Percentiles rank a stretch among this genome's conserved stretches.
phyloP scores from a whole-genome alignment of 2,329 filamentous ascomycete species.

The Taxawa tesnikishii region DNA sequence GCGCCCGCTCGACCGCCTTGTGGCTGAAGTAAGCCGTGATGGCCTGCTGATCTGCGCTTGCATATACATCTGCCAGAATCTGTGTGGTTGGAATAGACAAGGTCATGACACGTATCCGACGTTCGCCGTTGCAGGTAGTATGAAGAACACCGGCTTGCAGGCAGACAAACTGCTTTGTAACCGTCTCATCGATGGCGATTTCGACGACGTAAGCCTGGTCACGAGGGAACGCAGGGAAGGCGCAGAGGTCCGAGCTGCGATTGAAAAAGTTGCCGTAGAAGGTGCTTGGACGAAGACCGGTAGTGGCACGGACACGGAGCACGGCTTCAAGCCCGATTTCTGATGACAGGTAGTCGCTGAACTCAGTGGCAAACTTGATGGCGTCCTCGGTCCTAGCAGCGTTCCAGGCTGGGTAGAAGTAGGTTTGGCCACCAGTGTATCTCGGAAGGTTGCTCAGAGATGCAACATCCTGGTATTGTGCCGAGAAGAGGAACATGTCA shows the following conservation, averaged over 20 bases:
- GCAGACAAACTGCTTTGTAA: slow-evolving; percentile 84
- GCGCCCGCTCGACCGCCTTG: slow-evolving; percentile 85
- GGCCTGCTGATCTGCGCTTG: slow-evolving; percentile 86
- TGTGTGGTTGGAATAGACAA: slow-evolving; percentile 86
- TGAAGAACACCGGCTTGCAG: slow-evolving; percentile 91
- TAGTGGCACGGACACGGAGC: slow-evolving; percentile 86
- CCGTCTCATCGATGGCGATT: slow-evolving; percentile 90
- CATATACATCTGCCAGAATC: slow-evolving; percentile 80
- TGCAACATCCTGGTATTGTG: slow-evolving; percentile 93
- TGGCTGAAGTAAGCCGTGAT: slow-evolving; percentile 92
- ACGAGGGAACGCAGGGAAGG: slow-evolving; percentile 93
- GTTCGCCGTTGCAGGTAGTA: slow-evolving; percentile 94
- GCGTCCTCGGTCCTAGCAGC: slow-evolving; percentile 87
- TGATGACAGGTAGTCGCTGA: slow-evolving; percentile 90
- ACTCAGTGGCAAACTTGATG: slow-evolving; percentile 94
- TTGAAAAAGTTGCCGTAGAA: slow-evolving; percentile 99
- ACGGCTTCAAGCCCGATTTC: slow-evolving; percentile 96
- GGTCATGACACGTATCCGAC: slow-evolving; percentile 88
- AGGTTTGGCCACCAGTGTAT: slow-evolving; percentile 95
- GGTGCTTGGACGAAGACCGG: slow-evolving; percentile 87
- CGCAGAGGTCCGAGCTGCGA: slow-evolving; percentile 89
- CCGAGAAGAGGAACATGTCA: slow-evolving; percentile 95
- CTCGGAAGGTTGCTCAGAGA: slow-evolving; percentile 89
- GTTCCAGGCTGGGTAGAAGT: slow-evolving; percentile 98
- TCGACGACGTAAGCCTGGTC: slow-evolving; percentile 97